Base-by-base conservation (phyloP, 192 early-diverging fungal species). In the Physocladia obscura region DNA sequence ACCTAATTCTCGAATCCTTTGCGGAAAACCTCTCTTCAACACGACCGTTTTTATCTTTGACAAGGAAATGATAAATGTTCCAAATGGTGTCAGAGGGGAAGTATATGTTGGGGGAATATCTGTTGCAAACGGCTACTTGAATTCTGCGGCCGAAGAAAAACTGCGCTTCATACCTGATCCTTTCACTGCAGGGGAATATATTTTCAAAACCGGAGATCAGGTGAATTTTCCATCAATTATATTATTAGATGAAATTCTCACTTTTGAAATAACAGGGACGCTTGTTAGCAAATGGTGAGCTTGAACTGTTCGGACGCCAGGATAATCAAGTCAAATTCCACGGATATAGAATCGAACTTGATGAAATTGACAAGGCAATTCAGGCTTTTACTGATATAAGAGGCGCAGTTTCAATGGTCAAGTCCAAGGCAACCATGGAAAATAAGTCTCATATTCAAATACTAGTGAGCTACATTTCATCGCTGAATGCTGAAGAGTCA, bases 241-340 rank as follows among this genome's bases (percentile, higher is more conserved):
- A n/a, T n/a, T n/a, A n/a, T n/a, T n/a, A n/a, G n/a, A n/a, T n/a
- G n/a, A n/a, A n/a, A n/a, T n/a, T n/a, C n/a, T n/a, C n/a, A n/a
- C n/a, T n/a, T n/a, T n/a, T n/a, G n/a, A n/a, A n/a, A n/a, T n/a
- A n/a, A n/a, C n/a, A n/a, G n/a, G n/a, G n/a, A n/a, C n/a, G n/a
- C n/a, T n/a, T n/a, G n/a, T n/a, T n/a, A n/a, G n/a, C 49, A 13
- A 67, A 79, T 32, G 78, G 78, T 22, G n/a, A 24, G 4, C 59
- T 79, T 57, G 73, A 79, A 29, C 59, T 71, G n/a, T 32, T 79
- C 27, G 78, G 83, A 1, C 76, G 83, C 13, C 70, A 27, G 22
- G 74, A 85, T 48, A 34, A 72, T 22, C 79, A 82, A 62, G 81
- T 85, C 52, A 88, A 88, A 69, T 74, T 83, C 22, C 75, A 82